Conservation (phyloP, 202 grass and related monocot species). For the Thinopyrum obtusiflorum region DNA sequence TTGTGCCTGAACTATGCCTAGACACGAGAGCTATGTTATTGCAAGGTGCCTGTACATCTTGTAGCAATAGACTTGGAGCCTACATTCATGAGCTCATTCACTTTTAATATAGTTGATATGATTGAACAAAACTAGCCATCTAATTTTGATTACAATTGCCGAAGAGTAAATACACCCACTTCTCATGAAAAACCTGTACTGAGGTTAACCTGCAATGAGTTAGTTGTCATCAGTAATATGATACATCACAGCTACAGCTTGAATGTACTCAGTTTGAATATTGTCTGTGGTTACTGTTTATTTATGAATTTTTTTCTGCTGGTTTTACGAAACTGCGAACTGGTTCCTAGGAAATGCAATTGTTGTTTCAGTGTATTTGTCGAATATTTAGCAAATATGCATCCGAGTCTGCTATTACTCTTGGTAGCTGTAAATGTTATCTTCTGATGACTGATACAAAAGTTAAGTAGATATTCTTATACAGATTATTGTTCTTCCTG, state of each 20-base stretch:
- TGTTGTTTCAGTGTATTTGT: not conserved
- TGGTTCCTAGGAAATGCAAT: not conserved
- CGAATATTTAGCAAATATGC: not conserved
- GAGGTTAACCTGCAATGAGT: not conserved
- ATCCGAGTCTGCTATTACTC: not conserved
- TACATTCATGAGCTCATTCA: not conserved
- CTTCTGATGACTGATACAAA: not conserved
- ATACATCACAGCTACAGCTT: not conserved
- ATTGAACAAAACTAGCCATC: not conserved
- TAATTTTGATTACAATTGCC: not conserved
- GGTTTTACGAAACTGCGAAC: not conserved
- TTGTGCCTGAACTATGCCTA: not conserved
- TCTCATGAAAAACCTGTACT: constrained; percentile 12
- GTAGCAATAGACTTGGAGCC: not conserved
- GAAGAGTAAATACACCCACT: not conserved
- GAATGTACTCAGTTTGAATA: not conserved
- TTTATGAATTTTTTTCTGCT: not conserved
- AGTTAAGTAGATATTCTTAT: not conserved
- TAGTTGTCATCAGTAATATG: not conserved
- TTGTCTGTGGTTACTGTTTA: not conserved
- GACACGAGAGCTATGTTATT: not conserved
- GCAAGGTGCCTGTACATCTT: not conserved
- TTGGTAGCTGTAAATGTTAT: not conserved
- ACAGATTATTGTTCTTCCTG: not conserved
- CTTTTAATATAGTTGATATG: not conserved